These are phyloP conservation scores for Zopfochytrium polystomum DNA, from an alignment of 371 early-diverging fungal genomes.

Conservation along the genomic window DNA sequence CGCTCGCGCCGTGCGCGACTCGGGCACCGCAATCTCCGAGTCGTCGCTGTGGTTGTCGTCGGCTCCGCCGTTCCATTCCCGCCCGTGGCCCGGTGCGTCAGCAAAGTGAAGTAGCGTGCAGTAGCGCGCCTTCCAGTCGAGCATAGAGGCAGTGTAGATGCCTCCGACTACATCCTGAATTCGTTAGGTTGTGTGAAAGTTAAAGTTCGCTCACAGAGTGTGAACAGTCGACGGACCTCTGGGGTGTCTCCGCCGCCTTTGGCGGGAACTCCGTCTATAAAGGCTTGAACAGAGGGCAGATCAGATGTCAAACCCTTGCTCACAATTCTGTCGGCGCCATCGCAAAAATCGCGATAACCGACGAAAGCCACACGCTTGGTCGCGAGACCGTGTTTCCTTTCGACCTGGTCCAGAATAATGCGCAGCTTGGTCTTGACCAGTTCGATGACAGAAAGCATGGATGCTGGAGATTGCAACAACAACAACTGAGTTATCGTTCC, in stretches of 20 bases:
- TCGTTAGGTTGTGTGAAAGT: background rate
- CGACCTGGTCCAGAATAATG: background rate
- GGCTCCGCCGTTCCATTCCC: background rate
- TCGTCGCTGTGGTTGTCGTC: background rate
- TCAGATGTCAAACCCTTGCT: background rate
- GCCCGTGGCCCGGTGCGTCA: conserved; percentile 9
- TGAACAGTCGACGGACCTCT: background rate
- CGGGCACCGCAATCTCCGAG: background rate
- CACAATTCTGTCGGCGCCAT: background rate
- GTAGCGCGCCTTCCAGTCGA: background rate
- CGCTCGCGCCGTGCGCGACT: background rate
- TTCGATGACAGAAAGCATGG: background rate
- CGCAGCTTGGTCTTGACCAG: background rate
- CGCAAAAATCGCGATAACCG: background rate
- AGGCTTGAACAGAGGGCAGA: background rate
- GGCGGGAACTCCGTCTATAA: background rate
- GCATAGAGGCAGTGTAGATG: background rate
- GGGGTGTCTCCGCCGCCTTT: background rate
- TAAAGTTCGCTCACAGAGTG: background rate
- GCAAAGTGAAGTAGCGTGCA: conserved; percentile 4
- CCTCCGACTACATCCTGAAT: conserved; percentile 11
- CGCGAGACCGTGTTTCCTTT: background rate
- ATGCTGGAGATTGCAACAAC: no score
- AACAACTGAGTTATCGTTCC: background rate
- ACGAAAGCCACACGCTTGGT: background rate